phyloP scores from a whole-genome alignment of 106 monocot species.

The Dendrobium chrysotoxum region DNA sequence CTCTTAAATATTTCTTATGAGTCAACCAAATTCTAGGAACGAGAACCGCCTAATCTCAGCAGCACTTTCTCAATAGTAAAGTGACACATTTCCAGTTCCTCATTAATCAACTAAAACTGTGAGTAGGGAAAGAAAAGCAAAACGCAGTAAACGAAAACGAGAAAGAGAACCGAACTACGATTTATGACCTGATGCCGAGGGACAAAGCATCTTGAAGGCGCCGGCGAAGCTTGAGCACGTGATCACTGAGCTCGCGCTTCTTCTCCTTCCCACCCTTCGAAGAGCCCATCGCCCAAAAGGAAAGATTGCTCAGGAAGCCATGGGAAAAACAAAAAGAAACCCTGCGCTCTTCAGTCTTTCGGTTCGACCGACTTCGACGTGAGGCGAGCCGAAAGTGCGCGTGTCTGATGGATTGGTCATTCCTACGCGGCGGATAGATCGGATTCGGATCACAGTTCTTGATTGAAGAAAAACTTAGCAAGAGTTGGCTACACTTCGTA shows the following conservation, averaged over 20 bases:
- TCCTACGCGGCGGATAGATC: too few relatives aligned
- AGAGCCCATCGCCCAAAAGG: slow-evolving; percentile 5
- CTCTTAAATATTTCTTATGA: neutral
- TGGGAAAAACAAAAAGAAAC: too few relatives aligned
- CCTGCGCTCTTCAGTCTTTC: too few relatives aligned
- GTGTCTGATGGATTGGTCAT: too few relatives aligned
- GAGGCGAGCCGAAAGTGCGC: too few relatives aligned
- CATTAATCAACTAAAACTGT: neutral
- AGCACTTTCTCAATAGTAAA: neutral
- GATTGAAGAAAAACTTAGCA: too few relatives aligned
- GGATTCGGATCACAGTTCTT: too few relatives aligned
- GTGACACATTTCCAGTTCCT: neutral
- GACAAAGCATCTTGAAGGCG: slow-evolving; percentile 54
- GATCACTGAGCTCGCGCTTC: slow-evolving; percentile 38
- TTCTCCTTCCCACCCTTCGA: slow-evolving; percentile 19
- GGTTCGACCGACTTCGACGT: too few relatives aligned
- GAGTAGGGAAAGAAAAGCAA: neutral
- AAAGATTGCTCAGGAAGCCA: neutral
- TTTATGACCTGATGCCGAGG: slow-evolving; percentile 42
- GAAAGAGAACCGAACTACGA: neutral
- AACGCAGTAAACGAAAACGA: neutral
- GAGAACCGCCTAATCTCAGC: neutral
- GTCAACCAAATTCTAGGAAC: neutral
- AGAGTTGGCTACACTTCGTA: too few relatives aligned
- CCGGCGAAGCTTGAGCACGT: slow-evolving; percentile 33